Base-by-base conservation (phyloP, 305 asterid species). In the Solanum hybrid region DNA sequence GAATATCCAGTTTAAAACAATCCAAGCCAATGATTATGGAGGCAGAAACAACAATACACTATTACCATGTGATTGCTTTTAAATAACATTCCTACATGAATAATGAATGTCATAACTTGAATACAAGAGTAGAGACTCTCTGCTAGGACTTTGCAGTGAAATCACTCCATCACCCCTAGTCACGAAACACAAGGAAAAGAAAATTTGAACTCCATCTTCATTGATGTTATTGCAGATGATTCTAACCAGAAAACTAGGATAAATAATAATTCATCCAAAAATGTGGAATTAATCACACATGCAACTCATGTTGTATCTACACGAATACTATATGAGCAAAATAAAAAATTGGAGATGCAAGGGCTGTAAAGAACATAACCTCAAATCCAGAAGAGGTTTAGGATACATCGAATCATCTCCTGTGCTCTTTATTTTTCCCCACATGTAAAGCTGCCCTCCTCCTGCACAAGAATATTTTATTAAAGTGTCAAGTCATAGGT, bases 391-490 rank as follows among this genome's bases (percentile, higher is more conserved):
- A 69, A 94, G 95, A 89, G 99, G 98, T 93, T 97, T 97, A 38
- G 99, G 99, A 94, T 97, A 97, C 99, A 97, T 97, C 98, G 96
- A 96, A 89, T 97, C 99, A 92, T 97, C 99, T 90, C 99, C 99
- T 27, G 93, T 92, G 92, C 22, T 92, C 95, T 96, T 97, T 87
- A 97, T 91, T 91, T 97, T 97, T 89, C 99, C 99, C 99, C 99
- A 96, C 98, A 97, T 97, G 96, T 96, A 96, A 88, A 97, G 96
- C 94, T 96, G 98, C 79, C 99, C 99, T 93, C 99, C 99, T 88
- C 98, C 99, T 97, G 93, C 89, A 92, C 76, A 89, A 51, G 46
- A 88, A 29, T 20, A 51, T 16, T n/a, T 84, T 10, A 84, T 84
- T 17, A 20, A 29, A 51, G 73, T 84, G 36, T 10, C 12, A 51